Base-by-base conservation (phyloP, 495 filamentous ascomycete species). In the Penicillium coprophilum region DNA sequence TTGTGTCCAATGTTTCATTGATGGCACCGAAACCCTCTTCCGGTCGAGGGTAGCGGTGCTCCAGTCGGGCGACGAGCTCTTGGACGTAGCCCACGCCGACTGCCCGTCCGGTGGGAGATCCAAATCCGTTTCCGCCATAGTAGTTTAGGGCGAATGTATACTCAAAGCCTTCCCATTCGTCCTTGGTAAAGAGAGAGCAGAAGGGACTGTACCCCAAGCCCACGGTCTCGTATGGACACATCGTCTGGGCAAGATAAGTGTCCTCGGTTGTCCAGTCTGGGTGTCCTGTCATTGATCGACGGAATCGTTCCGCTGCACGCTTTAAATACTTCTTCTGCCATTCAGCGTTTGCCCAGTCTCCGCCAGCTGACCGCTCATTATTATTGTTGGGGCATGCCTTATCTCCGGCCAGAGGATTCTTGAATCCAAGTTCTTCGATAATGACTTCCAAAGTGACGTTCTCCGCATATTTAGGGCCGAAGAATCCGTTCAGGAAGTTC, bases 1-100 rank as follows among this genome's bases (percentile, higher is more conserved):
- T 76, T 28, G 71, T 73, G 62, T 77, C 72, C 19, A 82, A 69
- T 20, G 80, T 82, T 44, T 78, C 66, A 53, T 87, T 86, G 66
- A 80, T 72, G 45, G 80, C 75, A 8, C 73, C 75, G 0, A 69
- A 71, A 0, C 77, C 74, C 17, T 43, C 51, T 3, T 64, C 55
- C 12, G 75, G 74, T 27, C 71, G 71, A 21, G 83, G 65, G 10
- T 73, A 66, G 60, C 83, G 85, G 56, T 82, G 77, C 50, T 77
- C 61, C 15, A 86, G 70, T 7, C 84, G 75, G 9, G 82, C 83
- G 1, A 85, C 55, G 50, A 84, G 74, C 65, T 87, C 84, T 58
- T 85, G 70, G n/a, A 85, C 81, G 58, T 79, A 87, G 43, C 79
- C 78, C 51, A 84, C 77, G 12, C 82, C 84, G 28, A 82, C 71